These are phyloP conservation scores for Dittrichia graveolens DNA, from an alignment of 129 eudicot species.

Conservation along the genomic window DNA sequence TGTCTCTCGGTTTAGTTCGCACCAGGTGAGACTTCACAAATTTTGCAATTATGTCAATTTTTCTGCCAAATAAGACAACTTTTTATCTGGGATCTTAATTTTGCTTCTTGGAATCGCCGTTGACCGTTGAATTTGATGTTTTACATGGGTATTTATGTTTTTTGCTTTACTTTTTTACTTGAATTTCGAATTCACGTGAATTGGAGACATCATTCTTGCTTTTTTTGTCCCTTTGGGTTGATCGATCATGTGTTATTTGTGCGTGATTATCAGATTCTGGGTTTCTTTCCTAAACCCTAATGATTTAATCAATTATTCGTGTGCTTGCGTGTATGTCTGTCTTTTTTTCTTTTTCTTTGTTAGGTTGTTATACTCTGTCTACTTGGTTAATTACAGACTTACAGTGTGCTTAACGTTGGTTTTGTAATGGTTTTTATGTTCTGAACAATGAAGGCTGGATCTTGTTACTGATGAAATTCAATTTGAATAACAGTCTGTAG, in stretches of 20 bases:
- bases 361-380: not conserved
- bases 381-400: not conserved
- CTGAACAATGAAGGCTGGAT: not conserved
- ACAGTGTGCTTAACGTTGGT: not conserved
- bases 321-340: not conserved
- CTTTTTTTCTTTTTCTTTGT: not conserved
- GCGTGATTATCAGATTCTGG: not conserved
- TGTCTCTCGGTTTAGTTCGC: not conserved
- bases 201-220: not conserved
- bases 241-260: conserved; percentile 18
- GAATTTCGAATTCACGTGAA: conserved; percentile 8
- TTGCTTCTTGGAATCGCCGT: conserved; percentile 19
- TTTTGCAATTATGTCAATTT: not conserved
- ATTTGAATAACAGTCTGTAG: conserved; percentile 16
- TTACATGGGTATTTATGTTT: not conserved
- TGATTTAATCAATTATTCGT: not conserved
- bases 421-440: not conserved
- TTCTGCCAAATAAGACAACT: conserved; percentile 11
- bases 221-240: not conserved
- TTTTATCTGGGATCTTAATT: conserved; percentile 31
- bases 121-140: conserved; percentile 27
- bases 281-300: conserved; percentile 17
- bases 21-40: conserved; percentile 6
- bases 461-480: not conserved
- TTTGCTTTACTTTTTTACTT: not conserved